phyloP scores from a whole-genome alignment of 345 rosid genomes.

The Reutealis trisperma region DNA sequence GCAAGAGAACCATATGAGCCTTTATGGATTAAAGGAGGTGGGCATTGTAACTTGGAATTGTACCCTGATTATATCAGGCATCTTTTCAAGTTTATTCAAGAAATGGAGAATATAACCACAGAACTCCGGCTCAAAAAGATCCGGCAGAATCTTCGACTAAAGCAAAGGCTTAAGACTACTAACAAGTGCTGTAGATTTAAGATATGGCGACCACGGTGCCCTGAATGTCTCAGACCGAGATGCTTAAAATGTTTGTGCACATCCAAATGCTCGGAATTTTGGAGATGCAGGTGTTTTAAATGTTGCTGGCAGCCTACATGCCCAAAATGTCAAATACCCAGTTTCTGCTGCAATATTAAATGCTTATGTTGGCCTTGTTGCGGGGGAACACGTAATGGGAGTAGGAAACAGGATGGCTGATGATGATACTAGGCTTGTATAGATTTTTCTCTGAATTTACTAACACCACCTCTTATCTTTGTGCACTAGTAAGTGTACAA shows the following conservation, averaged over 20 bases:
- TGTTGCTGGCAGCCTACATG: constrained; percentile 7
- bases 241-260: constrained; percentile 43
- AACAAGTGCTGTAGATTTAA: constrained; percentile 52
- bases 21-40: constrained; percentile 98
- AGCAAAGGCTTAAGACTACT: constrained; percentile 33
- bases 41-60: constrained; percentile 96
- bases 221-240: constrained; percentile 23
- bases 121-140: constrained; percentile 72
- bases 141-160: constrained; percentile 48
- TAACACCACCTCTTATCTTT: constrained; percentile 30
- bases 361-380: constrained; percentile 53
- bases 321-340: constrained; percentile 17
- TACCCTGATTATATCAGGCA: constrained; percentile 91
- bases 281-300: constrained; percentile 39
- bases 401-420: constrained; percentile 37
- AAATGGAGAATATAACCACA: constrained; percentile 85
- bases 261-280: constrained; percentile 38
- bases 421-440: constrained; percentile 31
- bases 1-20: constrained; percentile 93
- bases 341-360: constrained; percentile 18
- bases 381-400: constrained; percentile 17
- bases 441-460: constrained; percentile 40
- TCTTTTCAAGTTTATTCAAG: constrained; percentile 74
- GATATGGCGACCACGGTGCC: constrained; percentile 47
- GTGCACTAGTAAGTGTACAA: constrained; percentile 32